phyloP scores from a whole-genome alignment of 768 basidiomycete genomes.

The Leccinum boreale region DNA sequence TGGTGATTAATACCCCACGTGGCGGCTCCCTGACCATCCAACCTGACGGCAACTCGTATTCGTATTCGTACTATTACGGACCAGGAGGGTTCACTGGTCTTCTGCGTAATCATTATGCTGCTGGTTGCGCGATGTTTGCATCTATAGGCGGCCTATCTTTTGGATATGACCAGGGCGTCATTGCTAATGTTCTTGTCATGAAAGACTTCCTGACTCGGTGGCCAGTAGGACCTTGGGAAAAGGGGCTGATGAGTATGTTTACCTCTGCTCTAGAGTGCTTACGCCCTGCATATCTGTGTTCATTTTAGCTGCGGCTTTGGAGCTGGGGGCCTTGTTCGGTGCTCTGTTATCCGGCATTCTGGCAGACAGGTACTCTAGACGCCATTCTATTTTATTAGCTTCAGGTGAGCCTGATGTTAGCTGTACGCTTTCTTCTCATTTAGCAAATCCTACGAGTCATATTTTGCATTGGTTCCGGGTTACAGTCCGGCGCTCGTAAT shows the following conservation, averaged over 20 bases:
- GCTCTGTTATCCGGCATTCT: conserved; percentile 64
- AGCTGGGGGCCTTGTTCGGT: conserved; percentile 77
- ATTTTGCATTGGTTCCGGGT: conserved; percentile 68
- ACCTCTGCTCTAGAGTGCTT: neutral
- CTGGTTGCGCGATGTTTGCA: conserved; percentile 69
- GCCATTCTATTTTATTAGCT: conserved; percentile 62
- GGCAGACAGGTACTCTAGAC: conserved; percentile 65
- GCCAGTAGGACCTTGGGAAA: conserved; percentile 70
- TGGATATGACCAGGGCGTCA: conserved; percentile 84
- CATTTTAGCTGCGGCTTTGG: conserved; percentile 64
- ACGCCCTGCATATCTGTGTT: neutral
- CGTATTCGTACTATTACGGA: conserved; percentile 71
- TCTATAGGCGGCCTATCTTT: conserved; percentile 77
- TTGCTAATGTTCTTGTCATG: conserved; percentile 86
- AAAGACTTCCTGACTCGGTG: conserved; percentile 64
- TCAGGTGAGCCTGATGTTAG: conserved; percentile 47
- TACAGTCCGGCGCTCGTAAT: conserved; percentile 61
- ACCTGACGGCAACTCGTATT: conserved; percentile 36
- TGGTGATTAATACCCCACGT: conserved; percentile 21
- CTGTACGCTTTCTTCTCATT: neutral
- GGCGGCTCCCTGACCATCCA: conserved; percentile 28
- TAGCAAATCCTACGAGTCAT: conserved; percentile 41
- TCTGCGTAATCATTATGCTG: conserved; percentile 58
- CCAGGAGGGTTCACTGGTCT: conserved; percentile 66
- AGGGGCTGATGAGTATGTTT: conserved; percentile 71